Evolutionary conservation across 2,329 filamentous ascomycete genomes (phyloP).

Genomic region (Macroventuria anomochaeta): DNA sequence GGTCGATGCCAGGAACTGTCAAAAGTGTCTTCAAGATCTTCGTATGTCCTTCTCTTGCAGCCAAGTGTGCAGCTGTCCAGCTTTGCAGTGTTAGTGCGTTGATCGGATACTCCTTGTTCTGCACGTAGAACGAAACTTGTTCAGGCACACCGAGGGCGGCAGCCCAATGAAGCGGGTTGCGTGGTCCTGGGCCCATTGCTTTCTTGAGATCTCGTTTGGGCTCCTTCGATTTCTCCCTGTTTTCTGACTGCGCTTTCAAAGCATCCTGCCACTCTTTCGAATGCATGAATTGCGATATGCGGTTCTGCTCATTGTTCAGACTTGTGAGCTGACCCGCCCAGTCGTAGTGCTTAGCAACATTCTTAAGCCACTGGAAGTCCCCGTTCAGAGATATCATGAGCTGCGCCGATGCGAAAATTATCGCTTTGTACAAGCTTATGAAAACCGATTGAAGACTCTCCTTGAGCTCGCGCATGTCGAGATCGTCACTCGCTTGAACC

Average conservation of each 20-base stretch:
- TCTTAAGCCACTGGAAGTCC: constrained; percentile 23
- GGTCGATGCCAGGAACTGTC: constrained; percentile 19
- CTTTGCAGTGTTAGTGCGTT: constrained; percentile 25
- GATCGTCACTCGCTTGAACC: constrained; percentile 12
- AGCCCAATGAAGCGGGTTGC: constrained; percentile 29
- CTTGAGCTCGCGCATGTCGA: constrained; percentile 21
- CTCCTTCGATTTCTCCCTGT: background rate
- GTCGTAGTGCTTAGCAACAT: constrained; percentile 23
- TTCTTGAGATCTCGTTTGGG: background rate
- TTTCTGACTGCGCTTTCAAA: background rate
- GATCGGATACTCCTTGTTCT: constrained; percentile 26
- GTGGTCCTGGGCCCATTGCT: constrained; percentile 21
- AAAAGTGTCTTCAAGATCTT: constrained; percentile 23
- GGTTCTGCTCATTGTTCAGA: constrained; percentile 12
- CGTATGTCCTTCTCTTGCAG: constrained; percentile 21
- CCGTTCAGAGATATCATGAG: constrained; percentile 20
- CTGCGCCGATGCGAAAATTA: constrained; percentile 24
- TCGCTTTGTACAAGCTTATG: constrained; percentile 21
- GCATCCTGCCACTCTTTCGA: constrained; percentile 7
- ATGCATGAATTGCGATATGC: constrained; percentile 12
- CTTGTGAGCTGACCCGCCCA: constrained; percentile 26
- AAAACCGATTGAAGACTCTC: constrained; percentile 20
- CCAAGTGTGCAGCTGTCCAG: constrained; percentile 28
- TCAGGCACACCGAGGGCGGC: constrained; percentile 19
- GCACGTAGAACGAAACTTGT: constrained; percentile 20